A percentile compares a stretch with the other conserved stretches of the same genome.
phyloP scores from a whole-genome alignment of 148 eudicot species.

The Dianthus caryophyllus region DNA sequence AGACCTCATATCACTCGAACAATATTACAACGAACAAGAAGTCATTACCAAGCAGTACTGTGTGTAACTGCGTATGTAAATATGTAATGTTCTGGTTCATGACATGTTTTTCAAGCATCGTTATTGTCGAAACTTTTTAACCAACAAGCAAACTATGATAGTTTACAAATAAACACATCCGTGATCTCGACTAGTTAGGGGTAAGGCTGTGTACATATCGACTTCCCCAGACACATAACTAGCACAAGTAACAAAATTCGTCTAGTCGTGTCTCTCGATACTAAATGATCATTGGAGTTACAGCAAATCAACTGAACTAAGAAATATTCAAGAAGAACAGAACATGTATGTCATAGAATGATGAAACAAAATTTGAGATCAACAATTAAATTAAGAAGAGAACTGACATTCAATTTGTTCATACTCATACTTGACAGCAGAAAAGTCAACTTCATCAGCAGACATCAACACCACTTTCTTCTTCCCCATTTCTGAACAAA shows the following conservation, averaged over 20 bases:
- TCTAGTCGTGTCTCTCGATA: background rate
- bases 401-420: slow-evolving; percentile 54
- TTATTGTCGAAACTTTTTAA: background rate
- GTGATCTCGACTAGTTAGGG: background rate
- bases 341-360: background rate
- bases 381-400: background rate
- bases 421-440: slow-evolving; percentile 52
- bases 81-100: background rate
- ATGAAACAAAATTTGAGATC: background rate
- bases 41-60: background rate
- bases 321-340: background rate
- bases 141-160: background rate
- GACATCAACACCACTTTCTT: slow-evolving; percentile 61
- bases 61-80: no score
- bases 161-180: background rate
- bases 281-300: background rate
- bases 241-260: background rate
- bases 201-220: background rate
- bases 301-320: background rate
- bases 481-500: slow-evolving; percentile 54
- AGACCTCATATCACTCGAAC: background rate
- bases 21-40: background rate
- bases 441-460: slow-evolving; percentile 64
- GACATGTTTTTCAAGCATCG: background rate
- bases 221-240: background rate